Evolutionary conservation across 108 stramenopile species (phyloP), one percentile per base, ranked within the genome.

Genomic region (Fragilaria radians): DNA sequence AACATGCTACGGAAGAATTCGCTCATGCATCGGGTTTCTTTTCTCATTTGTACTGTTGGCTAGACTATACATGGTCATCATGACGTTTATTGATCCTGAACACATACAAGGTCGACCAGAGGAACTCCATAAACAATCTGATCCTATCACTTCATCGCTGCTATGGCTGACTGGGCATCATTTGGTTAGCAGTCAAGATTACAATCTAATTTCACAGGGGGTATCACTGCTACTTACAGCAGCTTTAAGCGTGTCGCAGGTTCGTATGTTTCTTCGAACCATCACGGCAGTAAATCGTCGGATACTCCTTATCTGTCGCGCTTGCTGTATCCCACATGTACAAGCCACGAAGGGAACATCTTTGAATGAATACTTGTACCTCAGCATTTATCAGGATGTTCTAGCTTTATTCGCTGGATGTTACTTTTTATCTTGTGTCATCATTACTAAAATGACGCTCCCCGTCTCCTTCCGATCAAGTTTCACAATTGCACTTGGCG

Each of bases 361-460:
- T n/a, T 42, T 42, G 14, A 14, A 14, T 11, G 36, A 42, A 11
- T 42, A 7, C 11, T 7, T 14, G 3, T 27, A 23, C 48, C 32
- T 27, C 14, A 36, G 51, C 36, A 45, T 28, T 19, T 28, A 28
- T 48, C 17, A 51, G 18, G 24, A 62, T 25, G 45, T 73, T 1
- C 34, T 79, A 25, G 55, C 68, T n/a, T 56, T 48, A 5, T 54
- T 78, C 9, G 73, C 75, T 57, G 82, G 80, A 2, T 86, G 83
- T 61, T 90, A 90, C 61, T 84, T 79, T 59, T 46, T 86, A 26
- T 70, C 88, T 0, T 86, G 85, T 53, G 71, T 85, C 23, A 81
- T 86, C 21, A 59, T 82, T 58, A 71, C 83, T 31, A 90, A 90
- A 55, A 72, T 71, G 71, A 80, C 68, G 61, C 48, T 89, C 3